Percentiles rank a stretch among this genome's conserved stretches.
phyloP scores from a whole-genome alignment of 768 basidiomycete species.

The Suillus ampliporus region DNA sequence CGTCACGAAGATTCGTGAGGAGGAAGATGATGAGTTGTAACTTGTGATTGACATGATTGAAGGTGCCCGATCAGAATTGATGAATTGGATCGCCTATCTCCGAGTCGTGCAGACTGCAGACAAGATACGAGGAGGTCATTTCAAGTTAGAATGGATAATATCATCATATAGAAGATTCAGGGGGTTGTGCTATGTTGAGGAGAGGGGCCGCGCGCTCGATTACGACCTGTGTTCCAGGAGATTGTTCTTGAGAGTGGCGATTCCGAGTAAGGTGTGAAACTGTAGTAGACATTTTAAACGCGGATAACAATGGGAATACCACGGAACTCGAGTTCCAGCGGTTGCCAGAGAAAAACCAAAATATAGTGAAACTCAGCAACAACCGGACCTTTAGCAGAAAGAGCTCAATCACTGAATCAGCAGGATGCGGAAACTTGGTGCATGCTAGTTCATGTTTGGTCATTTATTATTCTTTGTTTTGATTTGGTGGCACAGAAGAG shows the following conservation, averaged over 20 bases:
- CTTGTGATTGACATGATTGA: not conserved
- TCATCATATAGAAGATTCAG: too few species aligned
- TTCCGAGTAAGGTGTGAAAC: not conserved
- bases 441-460: constrained; percentile 6
- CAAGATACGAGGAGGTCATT: too few species aligned
- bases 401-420: constrained; percentile 25
- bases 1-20: not conserved
- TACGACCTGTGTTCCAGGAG: too few species aligned
- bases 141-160: too few species aligned
- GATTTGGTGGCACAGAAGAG: constrained; percentile 28
- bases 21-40: not conserved
- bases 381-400: constrained; percentile 38
- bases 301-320: not conserved
- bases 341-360: constrained; percentile 1
- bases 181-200: too few species aligned
- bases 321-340: constrained; percentile 4
- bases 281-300: not conserved
- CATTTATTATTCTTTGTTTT: constrained; percentile 29
- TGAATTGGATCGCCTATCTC: not conserved
- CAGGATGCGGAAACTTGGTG: constrained; percentile 6
- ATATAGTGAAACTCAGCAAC: not conserved
- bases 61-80: not conserved
- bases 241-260: not conserved
- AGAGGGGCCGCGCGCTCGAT: too few species aligned
- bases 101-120: not conserved